phyloP scores from a whole-genome alignment of 352 stramenopile genomes.

The Phytopythium kandeliae region DNA sequence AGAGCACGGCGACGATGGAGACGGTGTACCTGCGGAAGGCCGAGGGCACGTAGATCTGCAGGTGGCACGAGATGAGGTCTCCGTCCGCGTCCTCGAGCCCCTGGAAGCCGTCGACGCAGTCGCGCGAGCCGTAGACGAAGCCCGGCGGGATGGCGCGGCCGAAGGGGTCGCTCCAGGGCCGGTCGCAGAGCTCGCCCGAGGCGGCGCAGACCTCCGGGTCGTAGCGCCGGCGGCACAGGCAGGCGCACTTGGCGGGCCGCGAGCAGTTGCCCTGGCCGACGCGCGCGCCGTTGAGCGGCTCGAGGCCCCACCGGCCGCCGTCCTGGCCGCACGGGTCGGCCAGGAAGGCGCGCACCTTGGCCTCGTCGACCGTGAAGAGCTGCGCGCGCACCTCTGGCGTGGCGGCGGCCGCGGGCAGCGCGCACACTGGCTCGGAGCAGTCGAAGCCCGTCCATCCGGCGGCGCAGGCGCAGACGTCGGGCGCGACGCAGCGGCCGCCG shows the following conservation, averaged over 20 bases:
- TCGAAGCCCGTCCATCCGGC: constrained; percentile 94
- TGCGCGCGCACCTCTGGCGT: constrained; percentile 64
- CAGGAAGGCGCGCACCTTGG: constrained; percentile 91
- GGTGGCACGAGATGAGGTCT: constrained; percentile 91
- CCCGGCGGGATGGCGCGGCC: constrained; percentile 62
- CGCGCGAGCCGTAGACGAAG: constrained; percentile 89
- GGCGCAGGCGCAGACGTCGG: constrained; percentile 89
- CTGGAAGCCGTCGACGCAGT: constrained; percentile 93
- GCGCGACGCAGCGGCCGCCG: constrained; percentile 87
- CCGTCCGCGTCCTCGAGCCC: constrained; percentile 87
- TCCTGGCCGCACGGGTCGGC: constrained; percentile 90
- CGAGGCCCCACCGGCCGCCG: constrained; percentile 68
- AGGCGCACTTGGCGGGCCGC: constrained; percentile 87
- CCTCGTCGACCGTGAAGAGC: constrained; percentile 93
- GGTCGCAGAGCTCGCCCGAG: constrained; percentile 75
- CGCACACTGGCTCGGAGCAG: constrained; percentile 90
- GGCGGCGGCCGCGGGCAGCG: constrained; percentile 24
- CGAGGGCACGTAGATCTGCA: constrained; percentile 93
- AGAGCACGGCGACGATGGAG: constrained; percentile 66
- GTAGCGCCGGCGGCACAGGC: constrained; percentile 86
- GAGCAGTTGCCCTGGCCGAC: constrained; percentile 93
- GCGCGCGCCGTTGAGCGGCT: constrained; percentile 59
- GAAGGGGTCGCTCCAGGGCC: constrained; percentile 82
- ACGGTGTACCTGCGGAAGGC: constrained; percentile 78
- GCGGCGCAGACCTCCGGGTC: constrained; percentile 52